phyloP scores from a whole-genome alignment of 2,329 filamentous ascomycete genomes.

The Pleomassaria siparia region DNA sequence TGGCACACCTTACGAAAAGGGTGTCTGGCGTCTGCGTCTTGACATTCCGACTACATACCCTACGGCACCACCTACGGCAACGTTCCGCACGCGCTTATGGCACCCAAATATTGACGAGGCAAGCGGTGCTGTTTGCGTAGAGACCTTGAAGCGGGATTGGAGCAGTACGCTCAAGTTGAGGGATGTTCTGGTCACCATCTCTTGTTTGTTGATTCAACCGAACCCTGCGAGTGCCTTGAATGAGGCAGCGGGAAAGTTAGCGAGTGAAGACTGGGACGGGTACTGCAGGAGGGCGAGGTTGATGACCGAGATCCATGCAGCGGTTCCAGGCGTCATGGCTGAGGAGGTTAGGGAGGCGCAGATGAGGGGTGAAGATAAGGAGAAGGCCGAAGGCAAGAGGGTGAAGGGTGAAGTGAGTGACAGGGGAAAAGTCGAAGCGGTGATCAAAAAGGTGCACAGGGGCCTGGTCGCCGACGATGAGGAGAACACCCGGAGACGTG shows the following conservation, averaged over 20 bases:
- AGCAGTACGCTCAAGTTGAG: constrained; percentile 58
- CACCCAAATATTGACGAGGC: constrained; percentile 66
- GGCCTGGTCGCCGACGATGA: constrained; percentile 29
- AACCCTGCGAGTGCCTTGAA: constrained; percentile 67
- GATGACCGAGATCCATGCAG: constrained; percentile 65
- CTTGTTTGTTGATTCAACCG: constrained; percentile 63
- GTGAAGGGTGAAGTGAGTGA: constrained; percentile 17
- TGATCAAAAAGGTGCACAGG: constrained; percentile 22
- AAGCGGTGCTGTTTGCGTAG: constrained; percentile 64
- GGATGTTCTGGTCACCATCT: constrained; percentile 62
- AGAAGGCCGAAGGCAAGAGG: constrained; percentile 9
- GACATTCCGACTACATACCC: constrained; percentile 62
- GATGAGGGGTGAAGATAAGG: constrained; percentile 51
- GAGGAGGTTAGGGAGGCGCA: constrained; percentile 56
- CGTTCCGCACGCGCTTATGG: constrained; percentile 63
- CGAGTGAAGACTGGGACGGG: constrained; percentile 58
- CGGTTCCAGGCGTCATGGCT: constrained; percentile 50
- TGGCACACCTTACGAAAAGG: constrained; percentile 61
- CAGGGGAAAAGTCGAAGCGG: constrained; percentile 23
- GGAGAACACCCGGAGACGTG: constrained; percentile 30
- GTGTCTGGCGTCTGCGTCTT: constrained; percentile 62
- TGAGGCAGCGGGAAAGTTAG: constrained; percentile 60
- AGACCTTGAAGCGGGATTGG: constrained; percentile 67
- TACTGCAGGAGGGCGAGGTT: constrained; percentile 60
- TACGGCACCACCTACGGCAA: constrained; percentile 55